Evolutionary conservation across 768 basidiomycete genomes (phyloP).

Genomic region (Mrakia hoshinonis): DNA sequence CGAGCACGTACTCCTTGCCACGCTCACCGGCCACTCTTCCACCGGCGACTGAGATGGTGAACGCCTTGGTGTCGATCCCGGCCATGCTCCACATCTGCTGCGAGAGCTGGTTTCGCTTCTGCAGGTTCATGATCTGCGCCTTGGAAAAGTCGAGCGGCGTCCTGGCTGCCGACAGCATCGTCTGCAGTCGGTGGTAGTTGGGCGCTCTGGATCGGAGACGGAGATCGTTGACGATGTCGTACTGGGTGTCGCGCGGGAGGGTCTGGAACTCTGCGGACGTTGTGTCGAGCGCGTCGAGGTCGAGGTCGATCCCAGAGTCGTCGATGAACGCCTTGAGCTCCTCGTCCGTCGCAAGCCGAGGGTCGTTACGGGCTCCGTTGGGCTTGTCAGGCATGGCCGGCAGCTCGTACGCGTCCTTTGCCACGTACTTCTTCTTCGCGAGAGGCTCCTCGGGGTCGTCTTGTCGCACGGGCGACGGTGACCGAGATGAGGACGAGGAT

Average conservation of each 20-base stretch:
- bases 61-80: conserved; percentile 30
- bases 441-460: conserved; percentile 3
- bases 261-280: conserved; percentile 80
- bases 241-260: conserved; percentile 90
- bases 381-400: conserved; percentile 53
- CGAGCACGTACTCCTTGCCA: conserved; percentile 86
- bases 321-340: conserved; percentile 89
- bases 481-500: conserved; percentile 42
- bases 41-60: conserved; percentile 84
- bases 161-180: conserved; percentile 68
- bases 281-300: conserved; percentile 89
- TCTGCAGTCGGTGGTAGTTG: conserved; percentile 79
- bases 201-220: conserved; percentile 90
- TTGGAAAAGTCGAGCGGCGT: conserved; percentile 93
- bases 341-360: conserved; percentile 89
- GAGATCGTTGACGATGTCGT: conserved; percentile 94
- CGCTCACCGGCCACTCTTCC: conserved; percentile 91
- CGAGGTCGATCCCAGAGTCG: conserved; percentile 53
- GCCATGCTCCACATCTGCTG: conserved; percentile 57
- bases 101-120: conserved; percentile 79
- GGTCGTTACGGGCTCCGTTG: conserved; percentile 59
- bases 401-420: conserved; percentile 76
- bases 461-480: not conserved
- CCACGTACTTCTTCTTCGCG: conserved; percentile 42
- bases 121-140: conserved; percentile 83